Evolutionary conservation across 2,329 filamentous ascomycete species (phyloP), one percentile per base, ranked within the genome.

Genomic region (Botrytis byssoidea): DNA sequence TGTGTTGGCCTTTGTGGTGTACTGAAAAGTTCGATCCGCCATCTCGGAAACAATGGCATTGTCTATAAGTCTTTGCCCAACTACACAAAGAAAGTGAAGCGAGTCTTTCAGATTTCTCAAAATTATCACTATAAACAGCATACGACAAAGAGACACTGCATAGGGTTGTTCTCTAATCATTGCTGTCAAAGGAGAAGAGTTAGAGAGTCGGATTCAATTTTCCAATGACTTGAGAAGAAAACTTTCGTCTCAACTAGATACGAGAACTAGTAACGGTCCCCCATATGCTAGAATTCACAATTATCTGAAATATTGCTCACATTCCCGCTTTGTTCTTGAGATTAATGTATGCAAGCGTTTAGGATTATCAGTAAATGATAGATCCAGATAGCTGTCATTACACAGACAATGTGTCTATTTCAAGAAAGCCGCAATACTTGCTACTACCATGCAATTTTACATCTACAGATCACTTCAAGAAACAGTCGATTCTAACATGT

Each of bases 21-120:
- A 40, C 35, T 25, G 3, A 16, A n/a, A 7, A n/a, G 22, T 0
- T 8, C 0, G 1, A n/a, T 37, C 25, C 1, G 0, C 1, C 0
- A 4, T 1, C 7, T 40, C 6, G 7, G 25, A 16, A n/a, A 40
- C 22, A 61, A 61, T 40, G 0, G 10, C 12, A 40, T 61, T 61
- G 59, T 61, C 16, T 8, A 25, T 8, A 16, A 25, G 22, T 18
- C 59, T n/a, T n/a, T 61, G 22, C n/a, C 16, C 3, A 22, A 61
- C 0, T 18, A 2, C 1, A 40, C 22, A 61, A 61, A 25, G 20
- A 37, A 29, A 14, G 3, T 7, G 25, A 29, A 14, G 5, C 0
- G 14, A 37, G 20, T n/a, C 59, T 37, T 60, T 37, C 18, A 37
- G 20, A 60, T 25, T 2, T 25, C 2, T 22, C 2, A 25, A 37